A percentile compares a stretch with the other conserved stretches of the same genome.
Conservation (phyloP, 345 rosid species). For the Jatropha curcas region DNA sequence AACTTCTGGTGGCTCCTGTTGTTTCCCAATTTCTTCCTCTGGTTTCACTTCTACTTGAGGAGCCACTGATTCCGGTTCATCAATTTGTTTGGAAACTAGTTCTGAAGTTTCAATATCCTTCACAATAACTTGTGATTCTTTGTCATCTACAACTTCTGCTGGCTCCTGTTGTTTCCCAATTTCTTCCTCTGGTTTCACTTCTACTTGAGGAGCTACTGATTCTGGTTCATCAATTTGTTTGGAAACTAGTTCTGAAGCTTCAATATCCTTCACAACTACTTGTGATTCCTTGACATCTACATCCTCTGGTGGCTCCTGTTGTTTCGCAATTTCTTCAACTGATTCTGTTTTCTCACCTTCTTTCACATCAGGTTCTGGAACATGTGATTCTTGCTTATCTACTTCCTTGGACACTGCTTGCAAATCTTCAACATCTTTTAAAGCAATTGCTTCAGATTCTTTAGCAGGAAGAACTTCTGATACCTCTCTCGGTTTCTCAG, state of each 20-base stretch:
- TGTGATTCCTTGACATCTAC: not conserved
- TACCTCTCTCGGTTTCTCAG: conserved; percentile 14
- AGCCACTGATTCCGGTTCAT: not conserved
- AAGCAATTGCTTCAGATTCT: not conserved
- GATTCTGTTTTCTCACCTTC: not conserved
- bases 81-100: no score
- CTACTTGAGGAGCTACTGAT: conserved; percentile 6
- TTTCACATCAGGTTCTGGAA: conserved; percentile 10
- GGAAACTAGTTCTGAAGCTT: not conserved
- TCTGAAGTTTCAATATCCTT: not conserved
- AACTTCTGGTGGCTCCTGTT: not conserved
- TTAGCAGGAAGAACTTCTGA: conserved; percentile 1
- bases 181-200: not conserved
- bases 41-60: conserved; percentile 3
- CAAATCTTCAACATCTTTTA: conserved; percentile 3
- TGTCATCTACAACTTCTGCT: not conserved
- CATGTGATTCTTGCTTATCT: not conserved
- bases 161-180: not conserved
- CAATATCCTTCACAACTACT: not conserved
- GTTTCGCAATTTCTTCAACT: not conserved
- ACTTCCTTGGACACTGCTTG: not conserved
- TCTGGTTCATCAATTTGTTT: no score
- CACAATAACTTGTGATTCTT: not conserved
- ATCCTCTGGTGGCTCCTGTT: not conserved
- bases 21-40: conserved; percentile 2